A percentile compares a stretch with the other conserved stretches of the same genome.
phyloP scores from a whole-genome alignment of 1,284 basidiomycete species.

The Taiwanofungus camphoratus region DNA sequence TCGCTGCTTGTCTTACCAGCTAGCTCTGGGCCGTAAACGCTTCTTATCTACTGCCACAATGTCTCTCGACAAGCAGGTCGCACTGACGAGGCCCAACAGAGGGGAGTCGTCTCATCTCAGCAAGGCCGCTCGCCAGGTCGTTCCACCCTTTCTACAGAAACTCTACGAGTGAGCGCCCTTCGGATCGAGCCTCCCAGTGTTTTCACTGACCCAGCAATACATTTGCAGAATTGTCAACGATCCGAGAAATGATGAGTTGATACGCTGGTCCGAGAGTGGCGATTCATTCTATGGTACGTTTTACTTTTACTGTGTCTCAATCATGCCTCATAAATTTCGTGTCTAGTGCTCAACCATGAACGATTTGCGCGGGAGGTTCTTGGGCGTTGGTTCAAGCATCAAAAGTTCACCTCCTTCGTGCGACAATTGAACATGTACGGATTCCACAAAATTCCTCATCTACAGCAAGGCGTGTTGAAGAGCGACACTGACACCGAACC shows the following conservation, averaged over 20 bases:
- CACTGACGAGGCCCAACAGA: slow-evolving; percentile 43
- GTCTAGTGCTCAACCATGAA: slow-evolving; percentile 86
- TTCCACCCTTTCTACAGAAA: slow-evolving; percentile 91
- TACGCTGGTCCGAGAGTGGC: slow-evolving; percentile 86
- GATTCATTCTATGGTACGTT: slow-evolving; percentile 52
- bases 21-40: no score
- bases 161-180: slow-evolving; percentile 63
- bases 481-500: slow-evolving; percentile 81
- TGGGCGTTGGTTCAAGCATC: slow-evolving; percentile 94
- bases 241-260: slow-evolving; percentile 74
- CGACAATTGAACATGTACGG: slow-evolving; percentile 98
- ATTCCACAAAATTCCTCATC: slow-evolving; percentile 93
- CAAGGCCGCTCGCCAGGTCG: slow-evolving; percentile 48
- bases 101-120: slow-evolving; percentile 40
- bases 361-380: slow-evolving; percentile 88
- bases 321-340: slow-evolving; percentile 8
- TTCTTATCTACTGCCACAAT: slow-evolving; percentile 15
- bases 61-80: slow-evolving; percentile 42
- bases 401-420: slow-evolving; percentile 92
- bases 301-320: neutral
- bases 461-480: slow-evolving; percentile 90
- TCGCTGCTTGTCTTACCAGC: no score
- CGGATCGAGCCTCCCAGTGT: neutral
- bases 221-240: slow-evolving; percentile 84
- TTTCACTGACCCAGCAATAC: neutral